A percentile compares a stretch with the other conserved stretches of the same genome.
Evolutionary conservation across 345 rosid genomes (phyloP).

Genomic region (Excoecaria cochinchinensis): DNA sequence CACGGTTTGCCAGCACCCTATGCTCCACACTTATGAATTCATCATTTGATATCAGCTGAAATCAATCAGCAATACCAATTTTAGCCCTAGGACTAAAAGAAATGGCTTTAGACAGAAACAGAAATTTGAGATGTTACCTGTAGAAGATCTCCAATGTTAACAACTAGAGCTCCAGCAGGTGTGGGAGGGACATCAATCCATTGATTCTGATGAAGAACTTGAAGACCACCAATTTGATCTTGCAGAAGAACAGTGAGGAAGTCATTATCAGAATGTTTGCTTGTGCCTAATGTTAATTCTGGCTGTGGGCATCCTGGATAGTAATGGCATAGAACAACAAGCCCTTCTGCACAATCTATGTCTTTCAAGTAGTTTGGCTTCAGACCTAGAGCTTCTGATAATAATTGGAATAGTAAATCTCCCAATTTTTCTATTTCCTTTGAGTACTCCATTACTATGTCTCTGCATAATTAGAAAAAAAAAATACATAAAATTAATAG

Average conservation of each 20-base stretch:
- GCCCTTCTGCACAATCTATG: slow-evolving; percentile 24
- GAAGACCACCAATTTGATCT: slow-evolving; percentile 26
- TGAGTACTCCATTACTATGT: slow-evolving; percentile 27
- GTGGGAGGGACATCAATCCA: slow-evolving; percentile 19
- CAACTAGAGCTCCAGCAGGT: slow-evolving; percentile 11
- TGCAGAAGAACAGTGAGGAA: slow-evolving; percentile 21
- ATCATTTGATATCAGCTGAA: slow-evolving; percentile 49
- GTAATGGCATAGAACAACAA: slow-evolving; percentile 14
- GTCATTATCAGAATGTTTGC: slow-evolving; percentile 11
- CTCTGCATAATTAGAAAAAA: slow-evolving; percentile 22
- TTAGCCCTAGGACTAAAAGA: too few relatives aligned
- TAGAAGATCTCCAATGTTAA: slow-evolving; percentile 17
- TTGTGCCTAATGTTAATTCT: slow-evolving; percentile 10
- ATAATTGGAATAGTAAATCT: slow-evolving; percentile 16
- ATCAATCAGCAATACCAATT: background rate
- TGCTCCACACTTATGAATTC: slow-evolving; percentile 48
- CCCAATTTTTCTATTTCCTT: slow-evolving; percentile 16
- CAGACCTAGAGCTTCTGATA: slow-evolving; percentile 18
- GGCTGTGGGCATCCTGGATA: slow-evolving; percentile 25
- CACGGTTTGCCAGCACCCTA: slow-evolving; percentile 39
- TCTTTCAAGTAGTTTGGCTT: slow-evolving; percentile 3
- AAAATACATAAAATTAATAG: too few relatives aligned
- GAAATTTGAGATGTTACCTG: background rate
- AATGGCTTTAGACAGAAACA: too few relatives aligned
- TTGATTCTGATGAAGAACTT: slow-evolving; percentile 13